phyloP scores from a whole-genome alignment of 1,284 basidiomycete genomes.

The Coniferiporia weirii region DNA sequence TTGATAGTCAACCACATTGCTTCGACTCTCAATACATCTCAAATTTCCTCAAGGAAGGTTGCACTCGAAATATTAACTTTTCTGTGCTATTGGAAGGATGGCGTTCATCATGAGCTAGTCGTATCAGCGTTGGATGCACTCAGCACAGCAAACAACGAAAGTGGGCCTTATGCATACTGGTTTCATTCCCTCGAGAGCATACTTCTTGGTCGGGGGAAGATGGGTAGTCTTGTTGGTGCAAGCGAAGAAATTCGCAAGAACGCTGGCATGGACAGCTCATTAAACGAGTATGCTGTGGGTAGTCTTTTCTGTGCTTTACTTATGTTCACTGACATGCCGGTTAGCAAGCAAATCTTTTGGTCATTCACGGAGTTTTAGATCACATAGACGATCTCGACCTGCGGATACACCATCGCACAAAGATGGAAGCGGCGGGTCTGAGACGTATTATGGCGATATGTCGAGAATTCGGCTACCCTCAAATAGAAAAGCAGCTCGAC shows the following conservation, averaged over 20 bases:
- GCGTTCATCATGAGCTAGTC: slow-evolving; percentile 49
- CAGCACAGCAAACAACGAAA: slow-evolving; percentile 60
- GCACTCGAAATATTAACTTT: slow-evolving; percentile 75
- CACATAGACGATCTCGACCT: slow-evolving; percentile 73
- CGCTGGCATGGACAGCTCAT: slow-evolving; percentile 56
- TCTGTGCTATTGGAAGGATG: slow-evolving; percentile 57
- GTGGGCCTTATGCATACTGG: slow-evolving; percentile 80
- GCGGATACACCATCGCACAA: slow-evolving; percentile 78
- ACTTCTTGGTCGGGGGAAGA: slow-evolving; percentile 83
- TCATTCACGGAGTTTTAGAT: slow-evolving; percentile 64
- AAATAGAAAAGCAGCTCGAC: slow-evolving; percentile 67
- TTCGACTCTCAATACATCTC: slow-evolving; percentile 80
- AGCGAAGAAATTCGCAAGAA: slow-evolving; percentile 81
- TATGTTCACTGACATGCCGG: slow-evolving; percentile 8
- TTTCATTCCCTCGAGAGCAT: slow-evolving; percentile 79
- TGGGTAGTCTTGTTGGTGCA: slow-evolving; percentile 93
- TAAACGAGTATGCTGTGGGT: slow-evolving; percentile 83
- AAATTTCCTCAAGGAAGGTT: slow-evolving; percentile 76
- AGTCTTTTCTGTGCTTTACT: slow-evolving; percentile 17
- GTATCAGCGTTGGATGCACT: slow-evolving; percentile 60
- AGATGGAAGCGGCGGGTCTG: slow-evolving; percentile 87
- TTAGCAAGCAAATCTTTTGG: slow-evolving; percentile 64
- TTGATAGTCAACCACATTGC: slow-evolving; percentile 80
- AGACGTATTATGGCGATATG: slow-evolving; percentile 72
- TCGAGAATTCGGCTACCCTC: slow-evolving; percentile 57